phyloP scores from a whole-genome alignment of 257 asterid genomes.

The Coffea eugenioides region DNA sequence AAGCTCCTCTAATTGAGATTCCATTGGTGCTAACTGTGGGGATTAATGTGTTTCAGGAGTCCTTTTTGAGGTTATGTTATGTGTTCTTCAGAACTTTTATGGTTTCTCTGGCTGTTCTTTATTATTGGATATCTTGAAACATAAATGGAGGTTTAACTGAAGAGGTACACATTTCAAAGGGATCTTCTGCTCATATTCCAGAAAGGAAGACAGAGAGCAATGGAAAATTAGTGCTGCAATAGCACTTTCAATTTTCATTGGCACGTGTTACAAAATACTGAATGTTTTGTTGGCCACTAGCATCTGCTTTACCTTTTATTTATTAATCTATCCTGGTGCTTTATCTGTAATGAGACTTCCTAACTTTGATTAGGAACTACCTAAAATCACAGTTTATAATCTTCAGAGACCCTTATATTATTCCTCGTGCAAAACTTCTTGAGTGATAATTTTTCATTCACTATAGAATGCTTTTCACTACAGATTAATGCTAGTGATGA shows the following conservation, averaged over 20 bases:
- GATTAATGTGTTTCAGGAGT: not conserved
- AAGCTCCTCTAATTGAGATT: not conserved
- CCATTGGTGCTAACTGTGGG: not conserved
- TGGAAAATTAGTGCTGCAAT: not conserved
- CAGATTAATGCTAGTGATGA: slow-evolving; percentile 99
- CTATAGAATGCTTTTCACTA: slow-evolving; percentile 24
- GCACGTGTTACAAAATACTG: not conserved
- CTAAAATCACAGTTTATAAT: not conserved
- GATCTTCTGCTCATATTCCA: slow-evolving; percentile 1
- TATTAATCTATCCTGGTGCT: not conserved
- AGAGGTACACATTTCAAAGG: not conserved
- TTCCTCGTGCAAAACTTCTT: not conserved
- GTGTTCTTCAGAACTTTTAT: not conserved
- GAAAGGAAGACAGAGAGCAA: not conserved
- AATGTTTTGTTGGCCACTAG: not conserved
- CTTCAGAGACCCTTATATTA: not conserved
- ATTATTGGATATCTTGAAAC: not conserved
- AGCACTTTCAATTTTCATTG: not conserved
- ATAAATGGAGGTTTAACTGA: not conserved
- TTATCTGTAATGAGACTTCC: not conserved
- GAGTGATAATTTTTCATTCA: not conserved
- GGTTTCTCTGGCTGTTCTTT: not conserved
- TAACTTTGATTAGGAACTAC: no score
- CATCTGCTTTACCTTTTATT: not conserved
- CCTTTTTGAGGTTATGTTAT: not conserved